Evolutionary conservation across 2,329 filamentous ascomycete species (phyloP).

Genomic region (Dactylellina haptotyla): DNA sequence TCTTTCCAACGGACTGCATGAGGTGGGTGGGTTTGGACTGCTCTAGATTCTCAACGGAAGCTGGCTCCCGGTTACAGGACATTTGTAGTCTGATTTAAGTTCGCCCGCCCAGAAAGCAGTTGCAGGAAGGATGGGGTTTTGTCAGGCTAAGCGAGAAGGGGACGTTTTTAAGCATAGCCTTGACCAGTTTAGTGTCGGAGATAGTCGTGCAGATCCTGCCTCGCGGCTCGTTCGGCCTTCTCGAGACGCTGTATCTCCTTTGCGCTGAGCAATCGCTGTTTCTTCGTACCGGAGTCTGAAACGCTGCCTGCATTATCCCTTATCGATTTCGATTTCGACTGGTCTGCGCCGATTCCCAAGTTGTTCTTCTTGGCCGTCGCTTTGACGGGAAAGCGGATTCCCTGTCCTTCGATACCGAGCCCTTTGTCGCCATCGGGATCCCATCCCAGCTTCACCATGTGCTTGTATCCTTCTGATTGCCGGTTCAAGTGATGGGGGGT

Average conservation of each 20-base stretch:
- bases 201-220: conserved; percentile 54
- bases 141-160: conserved; percentile 53
- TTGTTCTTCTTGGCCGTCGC: conserved; percentile 76
- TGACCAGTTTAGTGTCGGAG: conserved; percentile 53
- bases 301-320: conserved; percentile 55
- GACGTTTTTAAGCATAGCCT: conserved; percentile 50
- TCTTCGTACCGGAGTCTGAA: conserved; percentile 49
- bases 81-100: conserved; percentile 54
- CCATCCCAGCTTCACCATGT: conserved; percentile 76
- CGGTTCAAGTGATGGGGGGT: conserved; percentile 78
- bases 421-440: conserved; percentile 77
- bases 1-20: conserved; percentile 29
- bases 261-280: conserved; percentile 50
- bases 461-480: conserved; percentile 74
- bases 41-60: conserved; percentile 53
- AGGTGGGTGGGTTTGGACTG: conserved; percentile 43
- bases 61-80: conserved; percentile 47
- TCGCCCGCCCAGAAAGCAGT: conserved; percentile 50
- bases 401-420: conserved; percentile 75
- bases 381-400: conserved; percentile 80
- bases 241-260: conserved; percentile 51
- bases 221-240: conserved; percentile 49
- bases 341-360: conserved; percentile 73
- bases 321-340: conserved; percentile 62
- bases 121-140: conserved; percentile 41